These are phyloP conservation scores for Hypoxylon fuscum DNA, from an alignment of 495 filamentous ascomycete genomes.

Conservation along the genomic window DNA sequence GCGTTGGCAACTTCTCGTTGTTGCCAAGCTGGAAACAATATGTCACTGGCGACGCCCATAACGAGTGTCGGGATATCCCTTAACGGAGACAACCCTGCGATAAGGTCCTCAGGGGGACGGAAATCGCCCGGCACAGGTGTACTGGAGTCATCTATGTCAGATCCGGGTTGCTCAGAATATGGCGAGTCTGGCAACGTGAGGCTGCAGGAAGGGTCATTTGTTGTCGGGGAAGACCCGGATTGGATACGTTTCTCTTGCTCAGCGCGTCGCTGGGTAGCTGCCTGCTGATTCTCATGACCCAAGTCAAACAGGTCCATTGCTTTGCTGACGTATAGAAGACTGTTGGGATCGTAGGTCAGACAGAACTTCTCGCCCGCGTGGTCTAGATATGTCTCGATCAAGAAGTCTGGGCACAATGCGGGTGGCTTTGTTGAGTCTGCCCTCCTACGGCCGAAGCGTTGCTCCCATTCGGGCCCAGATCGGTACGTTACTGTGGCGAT, in stretches of 20 bases:
- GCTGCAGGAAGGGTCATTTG: constrained; percentile 67
- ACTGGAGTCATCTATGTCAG: constrained; percentile 43
- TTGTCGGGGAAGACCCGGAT: constrained; percentile 32
- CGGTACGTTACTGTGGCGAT: constrained; percentile 98
- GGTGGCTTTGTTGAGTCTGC: constrained; percentile 88
- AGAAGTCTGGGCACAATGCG: constrained; percentile 93
- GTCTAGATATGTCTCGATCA: constrained; percentile 98
- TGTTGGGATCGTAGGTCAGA: constrained; percentile 97
- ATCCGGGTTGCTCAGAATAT: constrained; percentile 74
- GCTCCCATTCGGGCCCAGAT: constrained; percentile 97
- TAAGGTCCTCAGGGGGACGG: constrained; percentile 76
- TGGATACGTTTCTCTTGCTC: constrained; percentile 44
- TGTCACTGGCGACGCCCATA: constrained; percentile 95
- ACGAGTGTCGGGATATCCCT: constrained; percentile 82
- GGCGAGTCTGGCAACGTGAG: constrained; percentile 85
- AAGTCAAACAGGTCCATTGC: constrained; percentile 99
- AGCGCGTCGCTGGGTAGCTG: constrained; percentile 50
- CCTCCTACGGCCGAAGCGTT: constrained; percentile 86
- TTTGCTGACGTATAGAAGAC: constrained; percentile 94
- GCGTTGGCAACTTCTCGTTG: constrained; percentile 94
- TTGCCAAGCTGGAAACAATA: constrained; percentile 98
- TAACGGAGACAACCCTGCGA: constrained; percentile 75
- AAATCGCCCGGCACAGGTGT: constrained; percentile 37
- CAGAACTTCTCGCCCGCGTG: constrained; percentile 99
- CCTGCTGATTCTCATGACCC: constrained; percentile 69